Base-by-base conservation (phyloP, 1,284 basidiomycete genomes). In the Ganoderma leucocontextum region DNA sequence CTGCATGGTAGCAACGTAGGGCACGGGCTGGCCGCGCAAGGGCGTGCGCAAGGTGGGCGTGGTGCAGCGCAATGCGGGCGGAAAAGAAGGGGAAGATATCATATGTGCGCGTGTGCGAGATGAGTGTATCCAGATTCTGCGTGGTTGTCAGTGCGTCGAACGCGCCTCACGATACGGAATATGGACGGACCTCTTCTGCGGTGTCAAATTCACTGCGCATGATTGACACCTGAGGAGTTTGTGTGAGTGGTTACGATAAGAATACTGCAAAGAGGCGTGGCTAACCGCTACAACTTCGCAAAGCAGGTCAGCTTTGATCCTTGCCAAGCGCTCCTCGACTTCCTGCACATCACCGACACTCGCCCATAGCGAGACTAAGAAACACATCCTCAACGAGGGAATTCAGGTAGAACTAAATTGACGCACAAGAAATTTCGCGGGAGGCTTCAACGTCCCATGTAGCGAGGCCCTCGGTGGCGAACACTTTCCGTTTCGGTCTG, bases 31-130 rank as follows among this genome's bases (percentile, higher is more conserved):
- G 76, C 33, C 82, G 80, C 7, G 82, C 82, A 17, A 84, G 74
- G 4, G 90, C 87, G 75, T 94, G 92, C 9, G 91, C 88, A 25
- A 94, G 84, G 69, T 93, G 91, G 0, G 88, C 91, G 69, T 92
- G 86, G 67, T 90, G 86, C 4, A 93, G 81, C 1, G 90, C 84
- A 17, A 93, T 87, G 6, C 90, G 87, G 0, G 88, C 82, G 2
- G 88, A 82, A 74, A 90, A 93, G 0, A 78, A 68, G 12, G 77
- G 70, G 74, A 91, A 94, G 44, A 93, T 78, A 13, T 78, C 76
- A 67, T 85, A 78, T 1, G 86, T 87, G 12, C 91, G 86, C 7
- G 87, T 85, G 74, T 91, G 88, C 0, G 91, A 86, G 53, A 91
- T 88, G 2, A 92, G 77, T 2, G 77, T 77, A 60, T 84, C 79